Percentiles rank a stretch among this genome's conserved stretches.
Conservation (phyloP, 257 asterid genomes). For the Osmanthus fragrans region DNA sequence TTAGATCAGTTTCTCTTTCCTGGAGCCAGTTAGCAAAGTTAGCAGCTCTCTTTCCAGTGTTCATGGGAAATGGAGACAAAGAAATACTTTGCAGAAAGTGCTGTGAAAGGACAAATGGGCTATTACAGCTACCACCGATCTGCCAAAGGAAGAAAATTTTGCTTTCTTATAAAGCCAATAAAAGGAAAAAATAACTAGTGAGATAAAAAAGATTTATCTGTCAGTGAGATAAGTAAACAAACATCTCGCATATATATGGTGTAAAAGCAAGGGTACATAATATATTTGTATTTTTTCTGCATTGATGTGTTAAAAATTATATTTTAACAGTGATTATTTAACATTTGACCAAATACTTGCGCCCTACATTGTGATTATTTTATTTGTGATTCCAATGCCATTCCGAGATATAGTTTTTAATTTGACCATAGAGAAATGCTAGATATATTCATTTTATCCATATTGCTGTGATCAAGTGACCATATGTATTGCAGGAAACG, state of each 20-base stretch:
- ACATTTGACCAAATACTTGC: background rate
- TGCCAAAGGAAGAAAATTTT: slow-evolving; percentile 41
- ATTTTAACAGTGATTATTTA: background rate
- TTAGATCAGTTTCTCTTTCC: slow-evolving; percentile 66
- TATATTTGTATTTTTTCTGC: background rate
- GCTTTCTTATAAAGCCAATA: slow-evolving; percentile 15
- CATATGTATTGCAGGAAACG: slow-evolving; percentile 20
- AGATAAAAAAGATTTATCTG: background rate
- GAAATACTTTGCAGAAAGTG: slow-evolving; percentile 69
- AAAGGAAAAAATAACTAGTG: slow-evolving; percentile 18
- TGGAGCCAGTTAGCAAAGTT: slow-evolving; percentile 72
- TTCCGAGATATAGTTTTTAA: slow-evolving; percentile 5
- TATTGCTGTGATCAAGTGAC: slow-evolving; percentile 6
- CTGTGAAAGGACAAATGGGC: slow-evolving; percentile 75
- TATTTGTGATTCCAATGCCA: slow-evolving; percentile 14
- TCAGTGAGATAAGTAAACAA: slow-evolving; percentile 13
- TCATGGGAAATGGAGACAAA: slow-evolving; percentile 62
- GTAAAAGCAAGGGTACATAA: slow-evolving; percentile 5
- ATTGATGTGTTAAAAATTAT: background rate
- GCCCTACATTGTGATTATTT: background rate
- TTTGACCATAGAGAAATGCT: too few relatives aligned
- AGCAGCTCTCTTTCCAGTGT: slow-evolving; percentile 80
- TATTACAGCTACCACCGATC: slow-evolving; percentile 75
- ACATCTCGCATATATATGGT: slow-evolving; percentile 3
- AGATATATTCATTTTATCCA: background rate